Conservation (phyloP, 495 filamentous ascomycete species). For the Cercophora newfieldiana region DNA sequence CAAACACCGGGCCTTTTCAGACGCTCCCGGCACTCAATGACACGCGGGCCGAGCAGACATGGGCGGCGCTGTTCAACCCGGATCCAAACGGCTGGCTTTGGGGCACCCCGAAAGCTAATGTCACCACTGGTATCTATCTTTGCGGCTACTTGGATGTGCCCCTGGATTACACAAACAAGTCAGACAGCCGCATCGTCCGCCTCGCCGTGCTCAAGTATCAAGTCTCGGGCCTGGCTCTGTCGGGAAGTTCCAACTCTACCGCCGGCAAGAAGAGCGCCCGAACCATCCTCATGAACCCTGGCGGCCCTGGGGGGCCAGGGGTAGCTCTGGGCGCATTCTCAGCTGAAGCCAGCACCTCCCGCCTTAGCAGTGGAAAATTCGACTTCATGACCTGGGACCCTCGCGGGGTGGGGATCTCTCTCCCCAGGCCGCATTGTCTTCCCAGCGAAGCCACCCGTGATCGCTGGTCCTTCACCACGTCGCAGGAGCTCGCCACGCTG, state of each 20-base stretch:
- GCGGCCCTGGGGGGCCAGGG: slow-evolving; percentile 49
- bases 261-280: slow-evolving; percentile 42
- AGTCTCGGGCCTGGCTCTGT: slow-evolving; percentile 42
- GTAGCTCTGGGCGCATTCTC: slow-evolving; percentile 41
- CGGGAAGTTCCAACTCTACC: slow-evolving; percentile 10
- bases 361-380: slow-evolving; percentile 43
- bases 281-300: slow-evolving; percentile 51
- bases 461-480: slow-evolving; percentile 42
- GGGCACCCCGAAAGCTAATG: slow-evolving; percentile 23
- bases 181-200: slow-evolving; percentile 42
- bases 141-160: slow-evolving; percentile 51
- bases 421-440: slow-evolving; percentile 52
- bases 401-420: slow-evolving; percentile 54
- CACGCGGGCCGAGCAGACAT: slow-evolving; percentile 29
- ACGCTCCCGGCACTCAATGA: slow-evolving; percentile 44
- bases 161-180: slow-evolving; percentile 47
- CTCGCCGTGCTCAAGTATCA: slow-evolving; percentile 49
- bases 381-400: slow-evolving; percentile 60
- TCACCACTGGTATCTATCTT: slow-evolving; percentile 38
- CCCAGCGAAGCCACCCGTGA: slow-evolving; percentile 44
- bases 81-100: slow-evolving; percentile 47
- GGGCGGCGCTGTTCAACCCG: slow-evolving; percentile 44
- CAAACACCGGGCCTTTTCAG: slow-evolving; percentile 20
- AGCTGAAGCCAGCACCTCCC: slow-evolving; percentile 35
- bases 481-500: slow-evolving; percentile 40